Conservation (phyloP, 2,329 filamentous ascomycete species). For the Geosmithia putterillii region DNA sequence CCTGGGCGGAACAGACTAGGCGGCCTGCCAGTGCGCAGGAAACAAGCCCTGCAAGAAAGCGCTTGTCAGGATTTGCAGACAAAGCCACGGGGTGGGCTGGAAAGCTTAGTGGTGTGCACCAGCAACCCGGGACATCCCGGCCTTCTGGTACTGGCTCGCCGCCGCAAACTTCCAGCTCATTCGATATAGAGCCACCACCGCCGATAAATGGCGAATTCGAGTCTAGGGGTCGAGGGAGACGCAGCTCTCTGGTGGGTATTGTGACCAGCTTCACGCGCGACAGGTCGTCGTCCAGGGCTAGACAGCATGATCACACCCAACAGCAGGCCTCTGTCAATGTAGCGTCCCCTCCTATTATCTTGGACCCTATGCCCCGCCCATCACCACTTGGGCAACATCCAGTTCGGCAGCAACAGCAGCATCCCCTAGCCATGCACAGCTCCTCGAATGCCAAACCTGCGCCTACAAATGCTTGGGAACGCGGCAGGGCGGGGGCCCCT, state of each 20-base stretch:
- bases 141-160: background rate
- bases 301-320: background rate
- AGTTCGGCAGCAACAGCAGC: background rate
- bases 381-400: background rate
- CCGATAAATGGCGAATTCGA: constrained; percentile 1
- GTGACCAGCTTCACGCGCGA: constrained; percentile 15
- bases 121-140: constrained; percentile 9
- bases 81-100: constrained; percentile 16
- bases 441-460: too few species aligned
- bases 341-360: background rate
- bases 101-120: constrained; percentile 11
- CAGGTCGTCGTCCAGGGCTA: constrained; percentile 1
- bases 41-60: constrained; percentile 22
- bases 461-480: background rate
- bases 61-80: constrained; percentile 26
- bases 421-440: background rate
- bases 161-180: constrained; percentile 5
- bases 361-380: background rate
- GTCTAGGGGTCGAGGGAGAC: constrained; percentile 13
- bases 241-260: constrained; percentile 14
- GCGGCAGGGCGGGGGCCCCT: background rate
- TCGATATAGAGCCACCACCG: constrained; percentile 7
- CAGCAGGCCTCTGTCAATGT: background rate
- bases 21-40: constrained; percentile 2
- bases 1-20: background rate